Evolutionary conservation across 371 early-diverging fungal species (phyloP).

Genomic region (Sporodiniella umbellata): DNA sequence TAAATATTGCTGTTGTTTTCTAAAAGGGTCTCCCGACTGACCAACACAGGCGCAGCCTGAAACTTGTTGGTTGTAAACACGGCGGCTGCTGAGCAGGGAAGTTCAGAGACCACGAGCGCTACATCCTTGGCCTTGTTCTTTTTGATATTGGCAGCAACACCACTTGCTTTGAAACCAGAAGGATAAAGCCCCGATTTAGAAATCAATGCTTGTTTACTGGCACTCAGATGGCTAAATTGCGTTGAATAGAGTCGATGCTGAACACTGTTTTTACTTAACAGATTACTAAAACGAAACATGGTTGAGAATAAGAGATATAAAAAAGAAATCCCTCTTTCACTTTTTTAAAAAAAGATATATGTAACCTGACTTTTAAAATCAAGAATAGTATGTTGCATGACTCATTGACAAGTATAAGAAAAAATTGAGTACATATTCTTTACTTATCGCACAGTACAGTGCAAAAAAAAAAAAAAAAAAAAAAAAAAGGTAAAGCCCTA

Average conservation of each 20-base stretch:
- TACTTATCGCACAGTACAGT: too few relatives aligned
- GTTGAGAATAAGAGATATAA: neutral
- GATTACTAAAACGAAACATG: constrained; percentile 11
- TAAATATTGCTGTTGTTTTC: constrained; percentile 49
- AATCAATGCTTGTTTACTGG: constrained; percentile 45
- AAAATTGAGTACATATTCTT: too few relatives aligned
- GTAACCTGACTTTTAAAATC: too few relatives aligned
- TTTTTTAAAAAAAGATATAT: too few relatives aligned
- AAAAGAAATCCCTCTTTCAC: too few relatives aligned
- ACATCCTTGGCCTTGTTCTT: constrained; percentile 78
- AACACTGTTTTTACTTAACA: neutral
- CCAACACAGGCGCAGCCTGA: constrained; percentile 88
- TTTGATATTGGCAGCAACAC: constrained; percentile 77
- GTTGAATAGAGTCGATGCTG: constrained; percentile 15
- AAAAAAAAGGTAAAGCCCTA: too few relatives aligned
- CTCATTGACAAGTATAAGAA: neutral
- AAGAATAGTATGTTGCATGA: neutral
- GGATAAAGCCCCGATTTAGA: constrained; percentile 67
- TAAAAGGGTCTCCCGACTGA: constrained; percentile 64
- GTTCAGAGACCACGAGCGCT: constrained; percentile 74
- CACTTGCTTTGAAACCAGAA: constrained; percentile 78
- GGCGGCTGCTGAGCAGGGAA: constrained; percentile 79
- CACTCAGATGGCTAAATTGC: constrained; percentile 27
- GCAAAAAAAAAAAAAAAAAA: too few relatives aligned
- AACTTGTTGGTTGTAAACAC: constrained; percentile 93